Conservation (phyloP, 495 filamentous ascomycete genomes). For the Oidiodendron maius region DNA sequence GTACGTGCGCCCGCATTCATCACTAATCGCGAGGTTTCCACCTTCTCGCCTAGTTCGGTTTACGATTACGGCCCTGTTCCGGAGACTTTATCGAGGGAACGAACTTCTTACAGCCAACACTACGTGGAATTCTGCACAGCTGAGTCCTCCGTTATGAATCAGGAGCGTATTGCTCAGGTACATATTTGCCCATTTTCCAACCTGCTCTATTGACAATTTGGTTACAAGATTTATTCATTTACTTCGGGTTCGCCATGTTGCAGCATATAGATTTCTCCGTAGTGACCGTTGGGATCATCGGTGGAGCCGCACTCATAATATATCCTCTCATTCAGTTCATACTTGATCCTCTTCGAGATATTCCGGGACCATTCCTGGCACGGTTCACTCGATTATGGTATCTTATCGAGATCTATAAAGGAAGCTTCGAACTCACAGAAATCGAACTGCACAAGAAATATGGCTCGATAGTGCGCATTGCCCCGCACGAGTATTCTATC, state of each 20-base stretch:
- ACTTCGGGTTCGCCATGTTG: slow-evolving; percentile 4
- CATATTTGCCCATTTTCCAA: no score
- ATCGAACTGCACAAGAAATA: slow-evolving; percentile 43
- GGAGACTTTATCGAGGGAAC: no score
- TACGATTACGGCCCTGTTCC: no score
- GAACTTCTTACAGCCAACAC: no score
- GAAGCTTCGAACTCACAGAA: slow-evolving; percentile 39
- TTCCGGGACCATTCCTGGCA: slow-evolving; percentile 48
- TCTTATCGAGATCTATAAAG: slow-evolving; percentile 34
- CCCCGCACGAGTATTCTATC: slow-evolving; percentile 40
- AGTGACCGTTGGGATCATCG: neutral
- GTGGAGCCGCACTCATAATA: neutral
- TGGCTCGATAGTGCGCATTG: slow-evolving; percentile 42
- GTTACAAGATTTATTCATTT: neutral
- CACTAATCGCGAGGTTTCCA: no score
- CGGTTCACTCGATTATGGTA: slow-evolving; percentile 53
- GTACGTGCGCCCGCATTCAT: no score
- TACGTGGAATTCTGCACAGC: no score
- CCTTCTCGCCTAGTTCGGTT: no score
- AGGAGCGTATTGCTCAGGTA: no score
- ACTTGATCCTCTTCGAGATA: slow-evolving; percentile 30
- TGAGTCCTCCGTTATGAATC: no score
- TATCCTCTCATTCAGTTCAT: slow-evolving; percentile 5
- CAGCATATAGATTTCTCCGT: slow-evolving; percentile 5
- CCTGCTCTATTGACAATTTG: neutral